These are phyloP conservation scores for Talaromyces proteolyticus DNA, from an alignment of 495 filamentous ascomycete species.

Conservation along the genomic window DNA sequence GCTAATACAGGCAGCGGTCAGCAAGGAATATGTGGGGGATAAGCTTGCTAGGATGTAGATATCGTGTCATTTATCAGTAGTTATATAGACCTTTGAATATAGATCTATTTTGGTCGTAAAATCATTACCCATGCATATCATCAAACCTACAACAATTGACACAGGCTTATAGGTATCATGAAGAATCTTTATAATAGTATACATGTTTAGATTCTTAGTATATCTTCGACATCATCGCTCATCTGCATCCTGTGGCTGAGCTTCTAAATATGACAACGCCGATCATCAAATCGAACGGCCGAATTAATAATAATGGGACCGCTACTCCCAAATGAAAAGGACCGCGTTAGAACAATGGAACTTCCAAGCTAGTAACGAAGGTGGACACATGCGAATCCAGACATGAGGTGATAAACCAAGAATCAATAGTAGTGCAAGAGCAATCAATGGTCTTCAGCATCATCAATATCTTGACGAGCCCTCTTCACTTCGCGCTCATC, in stretches of 20 bases:
- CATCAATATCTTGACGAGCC: slow-evolving; percentile 16
- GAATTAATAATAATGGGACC: too few relatives aligned
- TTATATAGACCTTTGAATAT: background rate
- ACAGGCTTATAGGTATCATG: too few relatives aligned
- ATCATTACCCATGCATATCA: background rate
- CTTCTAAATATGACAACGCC: background rate
- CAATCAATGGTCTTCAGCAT: background rate
- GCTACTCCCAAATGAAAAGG: too few relatives aligned
- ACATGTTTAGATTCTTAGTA: background rate
- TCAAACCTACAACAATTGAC: background rate
- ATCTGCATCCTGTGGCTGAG: background rate
- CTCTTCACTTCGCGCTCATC: slow-evolving; percentile 37
- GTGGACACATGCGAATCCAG: too few relatives aligned
- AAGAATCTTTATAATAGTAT: background rate
- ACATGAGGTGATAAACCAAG: too few relatives aligned
- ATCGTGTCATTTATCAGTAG: background rate
- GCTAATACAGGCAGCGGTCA: slow-evolving; percentile 50
- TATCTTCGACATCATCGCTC: background rate
- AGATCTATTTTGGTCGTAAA: background rate
- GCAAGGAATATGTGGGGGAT: slow-evolving; percentile 35
- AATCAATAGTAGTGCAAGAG: background rate
- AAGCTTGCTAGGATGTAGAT: slow-evolving; percentile 21
- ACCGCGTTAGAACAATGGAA: background rate
- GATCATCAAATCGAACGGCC: too few relatives aligned
- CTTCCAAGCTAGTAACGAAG: too few relatives aligned